Conservation (phyloP, 179 eudicot species). For the Heliamphora pulchella region DNA sequence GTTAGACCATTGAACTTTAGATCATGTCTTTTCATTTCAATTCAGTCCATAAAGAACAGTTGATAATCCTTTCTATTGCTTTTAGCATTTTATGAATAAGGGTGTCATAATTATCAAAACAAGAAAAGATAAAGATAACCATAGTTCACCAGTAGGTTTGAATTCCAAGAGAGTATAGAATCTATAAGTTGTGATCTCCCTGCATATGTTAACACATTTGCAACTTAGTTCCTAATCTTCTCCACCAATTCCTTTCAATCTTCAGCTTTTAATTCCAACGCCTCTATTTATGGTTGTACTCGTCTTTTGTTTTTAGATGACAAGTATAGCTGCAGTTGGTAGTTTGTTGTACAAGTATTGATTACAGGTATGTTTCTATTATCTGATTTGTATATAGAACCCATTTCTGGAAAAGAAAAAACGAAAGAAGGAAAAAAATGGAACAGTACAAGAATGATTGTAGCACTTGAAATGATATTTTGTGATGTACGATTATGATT, state of each 20-base stretch:
- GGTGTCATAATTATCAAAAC: not conserved
- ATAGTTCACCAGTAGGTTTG: not conserved
- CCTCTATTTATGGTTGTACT: too few species aligned
- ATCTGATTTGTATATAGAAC: too few species aligned
- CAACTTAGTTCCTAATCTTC: not conserved
- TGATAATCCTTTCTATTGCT: not conserved
- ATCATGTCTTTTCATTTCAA: not conserved
- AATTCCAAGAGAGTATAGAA: not conserved
- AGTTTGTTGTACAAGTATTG: not conserved
- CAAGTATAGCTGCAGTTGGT: not conserved
- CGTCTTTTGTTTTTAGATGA: not conserved
- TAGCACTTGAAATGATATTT: too few species aligned
- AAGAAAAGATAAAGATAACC: not conserved
- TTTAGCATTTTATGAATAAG: not conserved
- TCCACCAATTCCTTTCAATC: not conserved
- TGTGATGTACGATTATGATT: too few species aligned
- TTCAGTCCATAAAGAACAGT: not conserved
- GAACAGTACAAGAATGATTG: too few species aligned
- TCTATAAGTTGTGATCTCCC: not conserved
- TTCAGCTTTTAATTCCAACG: not conserved
- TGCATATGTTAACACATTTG: not conserved
- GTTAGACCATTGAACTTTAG: not conserved
- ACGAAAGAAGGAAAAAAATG: too few species aligned
- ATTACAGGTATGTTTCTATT: not conserved
- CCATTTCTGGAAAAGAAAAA: too few species aligned